phyloP scores from a whole-genome alignment of 805 yeast genomes.

The Wickerhamiella sergipiensis region DNA sequence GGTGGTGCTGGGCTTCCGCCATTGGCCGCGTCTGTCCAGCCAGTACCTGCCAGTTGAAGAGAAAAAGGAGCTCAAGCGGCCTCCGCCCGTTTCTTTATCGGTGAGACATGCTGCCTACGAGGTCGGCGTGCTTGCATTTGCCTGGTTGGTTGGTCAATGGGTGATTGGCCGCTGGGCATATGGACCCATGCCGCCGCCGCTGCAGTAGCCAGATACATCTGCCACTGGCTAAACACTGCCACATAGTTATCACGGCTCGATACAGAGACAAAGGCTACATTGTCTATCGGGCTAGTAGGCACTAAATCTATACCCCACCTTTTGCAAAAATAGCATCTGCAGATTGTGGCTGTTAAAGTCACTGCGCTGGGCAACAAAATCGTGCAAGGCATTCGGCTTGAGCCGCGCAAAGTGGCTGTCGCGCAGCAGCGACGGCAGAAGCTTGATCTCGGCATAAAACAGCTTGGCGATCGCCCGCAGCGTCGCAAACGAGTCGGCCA shows the following conservation, averaged over 20 bases:
- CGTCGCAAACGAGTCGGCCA: conserved; percentile 51
- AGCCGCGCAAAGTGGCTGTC: conserved; percentile 66
- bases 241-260: no score
- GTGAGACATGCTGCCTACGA: not conserved
- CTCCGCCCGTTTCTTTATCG: not conserved
- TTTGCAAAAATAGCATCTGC: conserved; percentile 13
- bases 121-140: not conserved
- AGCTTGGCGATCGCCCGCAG: conserved; percentile 72
- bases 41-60: conserved; percentile 1
- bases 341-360: conserved; percentile 11
- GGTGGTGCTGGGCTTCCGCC: conserved; percentile 1
- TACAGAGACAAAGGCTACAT: no score
- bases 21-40: not conserved
- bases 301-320: conserved; percentile 1
- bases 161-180: not conserved
- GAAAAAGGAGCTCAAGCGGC: not conserved
- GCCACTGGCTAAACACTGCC: no score
- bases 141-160: not conserved
- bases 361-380: conserved; percentile 12
- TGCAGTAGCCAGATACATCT: no score
- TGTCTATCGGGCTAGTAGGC: not conserved
- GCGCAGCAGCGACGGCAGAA: conserved; percentile 60
- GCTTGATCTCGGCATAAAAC: conserved; percentile 71
- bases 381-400: conserved; percentile 32
- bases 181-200: not conserved